Evolutionary conservation across 2,329 filamentous ascomycete species (phyloP), one percentile per base, ranked within the genome.

Genomic region (Claviceps sp.): DNA sequence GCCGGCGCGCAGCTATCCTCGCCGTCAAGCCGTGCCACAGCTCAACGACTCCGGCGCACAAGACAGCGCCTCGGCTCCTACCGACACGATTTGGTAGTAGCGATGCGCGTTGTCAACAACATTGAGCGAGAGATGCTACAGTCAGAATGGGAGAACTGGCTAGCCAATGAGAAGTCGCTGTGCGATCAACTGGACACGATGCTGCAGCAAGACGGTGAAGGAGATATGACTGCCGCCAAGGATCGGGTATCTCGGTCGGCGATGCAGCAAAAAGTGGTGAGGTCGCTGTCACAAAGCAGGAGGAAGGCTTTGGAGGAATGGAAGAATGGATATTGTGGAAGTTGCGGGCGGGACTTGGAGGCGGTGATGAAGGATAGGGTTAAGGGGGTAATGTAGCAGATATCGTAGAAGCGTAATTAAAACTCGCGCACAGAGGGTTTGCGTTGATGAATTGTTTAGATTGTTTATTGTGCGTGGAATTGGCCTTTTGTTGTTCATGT

Each of bases 81-180:
- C 65, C 78, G 93, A 2, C 88, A 98, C 65, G 89, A 97, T 63
- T 73, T 98, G 20, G 71, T 97, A 2, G 90, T 98, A 5, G 89
- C 90, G 5, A 82, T 97, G 72, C 82, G 90, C 4, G 80, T 96
- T 2, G 84, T 97, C 55, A 96, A 97, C 67, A 84, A 78, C 53
- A 82, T 97, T 30, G 93, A 97, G 72, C 77, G 79, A 54, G 89
- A 96, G 66, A 84, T 95, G 65, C 68, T 97, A 51, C 79, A 82
- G 61, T 85, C 85, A 0, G 91, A 96, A 66, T 98, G 89, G 84
- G 90, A 95, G 70, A 86, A 87, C 57, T 98, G 91, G 90, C 76
- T 97, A 34, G 68, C 78, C 3, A 84, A 87, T 58, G 93, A 98
- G 70, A 84, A 82, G 57, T 68, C 74, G 37, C 79, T 86, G 48